These are phyloP conservation scores for Jamesozyma lodderae DNA, from an alignment of 805 yeast genomes.

Conservation along the genomic window DNA sequence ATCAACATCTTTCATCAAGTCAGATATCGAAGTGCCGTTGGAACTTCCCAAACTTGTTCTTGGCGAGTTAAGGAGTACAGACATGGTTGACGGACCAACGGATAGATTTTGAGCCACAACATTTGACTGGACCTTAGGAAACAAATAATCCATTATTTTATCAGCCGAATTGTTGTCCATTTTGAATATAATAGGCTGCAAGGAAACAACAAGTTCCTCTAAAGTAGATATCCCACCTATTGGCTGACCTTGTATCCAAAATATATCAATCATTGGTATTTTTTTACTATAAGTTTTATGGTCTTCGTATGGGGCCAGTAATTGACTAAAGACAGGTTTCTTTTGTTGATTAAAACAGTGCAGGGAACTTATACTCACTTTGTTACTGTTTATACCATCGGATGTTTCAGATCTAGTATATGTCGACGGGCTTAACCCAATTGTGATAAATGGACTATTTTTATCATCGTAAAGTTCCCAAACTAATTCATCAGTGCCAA, in stretches of 20 bases:
- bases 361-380: conserved; percentile 37
- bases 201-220: conserved; percentile 38
- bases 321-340: conserved; percentile 42
- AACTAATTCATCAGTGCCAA: conserved; percentile 46
- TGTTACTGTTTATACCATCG: conserved; percentile 46
- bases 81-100: background rate
- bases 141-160: conserved; percentile 38
- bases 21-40: background rate
- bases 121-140: conserved; percentile 31
- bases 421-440: conserved; percentile 41
- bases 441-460: conserved; percentile 41
- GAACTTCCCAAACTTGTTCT: conserved; percentile 2
- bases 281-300: conserved; percentile 17
- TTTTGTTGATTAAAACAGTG: conserved; percentile 46
- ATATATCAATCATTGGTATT: conserved; percentile 33
- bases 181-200: conserved; percentile 49
- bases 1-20: conserved; percentile 8
- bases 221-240: conserved; percentile 59
- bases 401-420: conserved; percentile 41
- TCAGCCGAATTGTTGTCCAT: conserved; percentile 49
- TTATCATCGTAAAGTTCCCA: conserved; percentile 47
- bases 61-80: background rate
- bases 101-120: background rate
- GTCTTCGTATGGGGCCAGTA: conserved; percentile 36
- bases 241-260: conserved; percentile 50